These are phyloP conservation scores for Barbarea vulgaris DNA, from an alignment of 345 rosid species.

Conservation along the genomic window DNA sequence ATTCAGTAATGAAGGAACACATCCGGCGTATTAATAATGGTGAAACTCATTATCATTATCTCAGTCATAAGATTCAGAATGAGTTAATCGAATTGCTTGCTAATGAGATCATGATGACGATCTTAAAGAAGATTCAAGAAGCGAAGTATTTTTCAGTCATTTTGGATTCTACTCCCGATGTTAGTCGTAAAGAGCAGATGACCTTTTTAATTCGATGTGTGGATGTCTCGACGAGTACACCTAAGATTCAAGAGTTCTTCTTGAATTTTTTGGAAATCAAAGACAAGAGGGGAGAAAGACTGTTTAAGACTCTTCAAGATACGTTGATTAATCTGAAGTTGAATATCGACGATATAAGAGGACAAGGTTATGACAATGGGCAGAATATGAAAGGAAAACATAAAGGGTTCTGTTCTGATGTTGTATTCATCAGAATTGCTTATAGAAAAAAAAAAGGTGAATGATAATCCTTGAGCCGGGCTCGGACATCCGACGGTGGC, in stretches of 20 bases:
- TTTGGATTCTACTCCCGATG: not conserved
- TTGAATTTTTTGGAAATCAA: not conserved
- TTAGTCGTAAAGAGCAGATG: not conserved
- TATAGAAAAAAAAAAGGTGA: too few species aligned
- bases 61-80: conserved; percentile 1
- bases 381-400: not conserved
- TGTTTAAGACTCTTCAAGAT: conserved; percentile 1
- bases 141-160: not conserved
- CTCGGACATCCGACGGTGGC: too few species aligned
- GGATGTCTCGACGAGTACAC: not conserved
- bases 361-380: conserved; percentile 1
- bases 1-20: conserved; percentile 1
- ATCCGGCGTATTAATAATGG: not conserved
- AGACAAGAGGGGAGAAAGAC: not conserved
- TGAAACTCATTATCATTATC: not conserved
- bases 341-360: not conserved
- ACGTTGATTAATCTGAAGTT: not conserved
- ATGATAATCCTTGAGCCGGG: too few species aligned
- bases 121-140: conserved; percentile 4
- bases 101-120: not conserved
- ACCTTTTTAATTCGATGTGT: not conserved
- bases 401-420: too few species aligned
- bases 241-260: not conserved
- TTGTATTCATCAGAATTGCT: too few species aligned
- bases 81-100: not conserved